phyloP scores from a whole-genome alignment of 2,329 filamentous ascomycete genomes.

The Colletotrichum lindemuthianum region DNA sequence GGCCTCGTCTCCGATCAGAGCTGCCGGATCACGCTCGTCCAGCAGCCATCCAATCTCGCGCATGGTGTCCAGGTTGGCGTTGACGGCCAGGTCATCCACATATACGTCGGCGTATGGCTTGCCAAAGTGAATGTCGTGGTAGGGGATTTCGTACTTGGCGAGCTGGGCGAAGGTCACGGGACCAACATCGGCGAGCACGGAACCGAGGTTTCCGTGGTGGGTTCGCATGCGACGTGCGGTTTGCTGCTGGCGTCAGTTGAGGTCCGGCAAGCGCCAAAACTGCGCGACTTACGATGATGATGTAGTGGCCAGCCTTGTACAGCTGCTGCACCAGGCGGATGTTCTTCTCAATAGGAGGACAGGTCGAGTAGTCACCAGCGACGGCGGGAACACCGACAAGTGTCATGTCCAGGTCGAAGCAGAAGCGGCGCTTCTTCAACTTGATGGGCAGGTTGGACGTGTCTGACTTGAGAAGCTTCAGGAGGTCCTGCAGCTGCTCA shows the following conservation, averaged over 20 bases:
- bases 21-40: slow-evolving; percentile 38
- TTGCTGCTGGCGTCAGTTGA: slow-evolving; percentile 35
- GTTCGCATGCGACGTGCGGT: slow-evolving; percentile 43
- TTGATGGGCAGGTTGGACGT: slow-evolving; percentile 37
- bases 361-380: slow-evolving; percentile 43
- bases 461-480: slow-evolving; percentile 40
- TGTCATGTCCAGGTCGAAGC: slow-evolving; percentile 45
- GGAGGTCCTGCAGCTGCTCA: slow-evolving; percentile 42
- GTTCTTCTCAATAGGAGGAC: slow-evolving; percentile 43
- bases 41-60: slow-evolving; percentile 44
- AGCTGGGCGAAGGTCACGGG: slow-evolving; percentile 42
- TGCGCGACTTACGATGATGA: slow-evolving; percentile 42
- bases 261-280: slow-evolving; percentile 19
- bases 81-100: slow-evolving; percentile 42
- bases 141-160: slow-evolving; percentile 42
- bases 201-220: slow-evolving; percentile 42
- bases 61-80: slow-evolving; percentile 43
- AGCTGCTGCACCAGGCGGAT: slow-evolving; percentile 43
- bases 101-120: slow-evolving; percentile 45
- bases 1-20: slow-evolving; percentile 33
- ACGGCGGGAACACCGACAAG: slow-evolving; percentile 43
- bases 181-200: slow-evolving; percentile 42
- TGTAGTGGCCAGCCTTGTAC: slow-evolving; percentile 43
- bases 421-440: slow-evolving; percentile 43
- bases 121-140: slow-evolving; percentile 44